Percentiles rank a stretch among this genome's conserved stretches.
Conservation (phyloP, 106 monocot species). For the Phalaenopsis equestris region DNA sequence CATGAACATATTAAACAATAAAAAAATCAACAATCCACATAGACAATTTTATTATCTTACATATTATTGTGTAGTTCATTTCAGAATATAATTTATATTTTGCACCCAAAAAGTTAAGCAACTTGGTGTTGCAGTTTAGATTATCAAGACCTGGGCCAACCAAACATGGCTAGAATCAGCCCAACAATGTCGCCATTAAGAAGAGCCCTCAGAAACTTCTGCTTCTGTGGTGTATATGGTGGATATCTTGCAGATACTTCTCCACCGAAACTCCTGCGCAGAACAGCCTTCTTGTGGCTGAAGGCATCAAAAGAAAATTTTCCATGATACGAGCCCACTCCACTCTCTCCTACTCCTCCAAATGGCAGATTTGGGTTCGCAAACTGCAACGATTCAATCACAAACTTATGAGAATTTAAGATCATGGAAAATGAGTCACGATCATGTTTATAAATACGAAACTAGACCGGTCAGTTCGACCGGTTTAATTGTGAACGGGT, state of each 20-base stretch:
- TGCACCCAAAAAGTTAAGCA: not conserved
- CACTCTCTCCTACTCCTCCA: conserved; percentile 59
- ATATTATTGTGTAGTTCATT: not conserved
- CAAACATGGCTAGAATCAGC: conserved; percentile 46
- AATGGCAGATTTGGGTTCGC: conserved; percentile 48
- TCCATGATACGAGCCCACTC: conserved; percentile 45
- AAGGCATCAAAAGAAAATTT: conserved; percentile 77
- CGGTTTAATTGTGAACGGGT: too few species aligned
- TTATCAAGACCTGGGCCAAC: conserved; percentile 21
- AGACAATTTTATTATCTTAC: not conserved
- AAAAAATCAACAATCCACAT: too few species aligned
- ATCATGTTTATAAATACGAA: too few species aligned
- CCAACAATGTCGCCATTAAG: conserved; percentile 45
- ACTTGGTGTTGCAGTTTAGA: not conserved
- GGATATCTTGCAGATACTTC: conserved; percentile 69
- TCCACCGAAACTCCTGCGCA: conserved; percentile 53
- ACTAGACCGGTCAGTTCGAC: too few species aligned
- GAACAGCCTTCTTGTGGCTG: conserved; percentile 75
- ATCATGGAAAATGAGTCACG: not conserved
- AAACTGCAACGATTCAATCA: conserved; percentile 22
- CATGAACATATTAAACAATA: too few species aligned
- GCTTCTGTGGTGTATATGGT: conserved; percentile 62
- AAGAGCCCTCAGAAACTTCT: conserved; percentile 47
- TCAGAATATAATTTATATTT: not conserved
- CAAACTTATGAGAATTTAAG: not conserved